Evolutionary conservation across 225 moss, liverwort and hornwort genomes (phyloP), one percentile per base, ranked within the genome.

Genomic region (Sphagnum tenellum): DNA sequence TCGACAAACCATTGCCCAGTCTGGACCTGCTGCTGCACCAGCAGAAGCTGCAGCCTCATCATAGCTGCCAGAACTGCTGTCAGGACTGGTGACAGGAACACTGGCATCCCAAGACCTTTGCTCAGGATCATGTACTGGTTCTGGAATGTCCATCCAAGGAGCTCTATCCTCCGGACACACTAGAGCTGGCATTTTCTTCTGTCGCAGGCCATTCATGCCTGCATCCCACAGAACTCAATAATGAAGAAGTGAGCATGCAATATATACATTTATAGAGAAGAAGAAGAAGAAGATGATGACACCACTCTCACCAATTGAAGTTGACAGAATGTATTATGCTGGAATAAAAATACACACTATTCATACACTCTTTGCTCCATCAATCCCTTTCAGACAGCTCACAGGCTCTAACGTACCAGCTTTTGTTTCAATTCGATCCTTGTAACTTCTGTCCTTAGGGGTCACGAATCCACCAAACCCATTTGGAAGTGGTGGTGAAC

Each of bases 31-130:
- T 29, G 29, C 29, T 29, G 29, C 46, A 47, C 12, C 61, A 13
- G 29, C 58, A 58, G 58, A 58, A 61, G 61, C 56, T 71, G 76
- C 73, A 64, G 70, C 69, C 64, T 81, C 87, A 12, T 86, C 78
- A 59, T 71, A 64, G 6, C 70, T 74, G 45, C 79, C 79, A 47
- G 45, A 46, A 66, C 77, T 81, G 70, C 84, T 84, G n/a, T 75
- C 75, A 6, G 80, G 80, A 60, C 72, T 77, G 54, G 61, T 66
- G 55, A 74, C 69, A 64, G 72, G 71, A 55, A 63, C 78, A 59
- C 77, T 81, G 2, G 79, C 65, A 47, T 78, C 78, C 73, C 77
- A 81, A 46, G 69, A 61, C 45, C 14, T 11, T 67, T 68, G 64
- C 54, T 83, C 71, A 2, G 65, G 59, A 70, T 80, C 84, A 57